These are phyloP conservation scores for Lipomyces starkeyi DNA, from an alignment of 805 yeast species.

Conservation along the genomic window DNA sequence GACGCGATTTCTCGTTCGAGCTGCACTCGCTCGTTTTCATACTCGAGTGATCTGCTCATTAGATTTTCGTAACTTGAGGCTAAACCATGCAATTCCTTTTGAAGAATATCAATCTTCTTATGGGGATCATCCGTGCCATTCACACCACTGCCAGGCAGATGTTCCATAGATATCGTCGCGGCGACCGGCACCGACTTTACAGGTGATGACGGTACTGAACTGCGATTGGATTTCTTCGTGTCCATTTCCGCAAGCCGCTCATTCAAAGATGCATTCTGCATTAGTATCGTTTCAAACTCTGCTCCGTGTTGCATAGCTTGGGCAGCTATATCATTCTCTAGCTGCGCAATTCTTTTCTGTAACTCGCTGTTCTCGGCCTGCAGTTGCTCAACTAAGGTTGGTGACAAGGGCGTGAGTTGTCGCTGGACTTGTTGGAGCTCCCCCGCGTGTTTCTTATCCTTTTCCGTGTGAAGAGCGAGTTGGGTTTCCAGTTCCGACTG, in stretches of 20 bases:
- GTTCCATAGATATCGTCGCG: not conserved
- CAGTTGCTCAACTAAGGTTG: not conserved
- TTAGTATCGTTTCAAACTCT: constrained; percentile 29
- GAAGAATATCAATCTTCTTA: constrained; percentile 7
- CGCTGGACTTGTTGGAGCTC: not conserved
- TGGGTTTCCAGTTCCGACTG: not conserved
- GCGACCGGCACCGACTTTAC: not conserved
- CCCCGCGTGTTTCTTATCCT: not conserved
- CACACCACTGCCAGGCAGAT: not conserved
- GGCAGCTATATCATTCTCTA: constrained; percentile 10
- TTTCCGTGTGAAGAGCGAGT: not conserved
- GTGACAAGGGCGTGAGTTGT: not conserved
- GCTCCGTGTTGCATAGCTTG: constrained; percentile 29
- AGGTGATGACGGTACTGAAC: not conserved
- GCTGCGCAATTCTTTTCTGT: constrained; percentile 6
- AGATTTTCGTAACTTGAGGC: constrained; percentile 23
- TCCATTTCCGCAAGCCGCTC: constrained; percentile 23
- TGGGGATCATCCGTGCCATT: not conserved
- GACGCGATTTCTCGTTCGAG: constrained; percentile 23
- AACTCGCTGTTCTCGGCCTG: constrained; percentile 13
- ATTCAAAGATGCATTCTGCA: constrained; percentile 32
- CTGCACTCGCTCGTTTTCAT: constrained; percentile 24
- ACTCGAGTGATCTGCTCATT: constrained; percentile 19
- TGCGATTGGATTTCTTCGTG: constrained; percentile 1
- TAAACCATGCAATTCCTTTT: constrained; percentile 15